These are phyloP conservation scores for Farysia itapuensis DNA, from an alignment of 1,284 basidiomycete species.

Conservation along the genomic window DNA sequence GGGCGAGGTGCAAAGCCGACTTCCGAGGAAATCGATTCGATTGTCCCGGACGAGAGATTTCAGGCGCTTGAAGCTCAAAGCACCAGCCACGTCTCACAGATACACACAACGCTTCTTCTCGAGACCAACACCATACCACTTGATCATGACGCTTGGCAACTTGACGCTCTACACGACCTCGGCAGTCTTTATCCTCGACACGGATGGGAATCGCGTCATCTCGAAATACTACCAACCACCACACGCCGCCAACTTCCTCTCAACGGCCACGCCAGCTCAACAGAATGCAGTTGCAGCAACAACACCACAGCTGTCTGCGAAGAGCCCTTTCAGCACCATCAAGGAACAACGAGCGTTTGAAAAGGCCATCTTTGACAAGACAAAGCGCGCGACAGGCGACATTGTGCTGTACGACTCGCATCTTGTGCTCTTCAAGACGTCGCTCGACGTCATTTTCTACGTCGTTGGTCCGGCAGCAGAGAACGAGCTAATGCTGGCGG, in stretches of 20 bases:
- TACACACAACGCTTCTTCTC: background rate
- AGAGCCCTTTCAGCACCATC: conserved; percentile 70
- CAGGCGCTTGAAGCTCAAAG: no score
- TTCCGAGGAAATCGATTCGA: no score
- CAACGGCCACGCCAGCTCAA: conserved; percentile 36
- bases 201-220: conserved; percentile 88
- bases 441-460: conserved; percentile 93
- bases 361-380: conserved; percentile 89
- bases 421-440: conserved; percentile 89
- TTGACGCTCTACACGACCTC: conserved; percentile 57
- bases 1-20: no score
- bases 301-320: conserved; percentile 42
- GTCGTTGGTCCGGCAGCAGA: conserved; percentile 83
- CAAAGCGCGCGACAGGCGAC: conserved; percentile 64
- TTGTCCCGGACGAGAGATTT: no score
- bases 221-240: conserved; percentile 91
- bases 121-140: conserved; percentile 7
- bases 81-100: no score
- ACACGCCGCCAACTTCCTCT: conserved; percentile 61
- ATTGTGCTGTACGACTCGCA: conserved; percentile 90
- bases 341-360: conserved; percentile 96
- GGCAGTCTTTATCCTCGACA: conserved; percentile 82
- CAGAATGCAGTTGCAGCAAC: conserved; percentile 28
- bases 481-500: conserved; percentile 94
- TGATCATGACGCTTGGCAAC: conserved; percentile 45